Evolutionary conservation across 768 basidiomycete species (phyloP).

Genomic region (Tephrocybe sp.): DNA sequence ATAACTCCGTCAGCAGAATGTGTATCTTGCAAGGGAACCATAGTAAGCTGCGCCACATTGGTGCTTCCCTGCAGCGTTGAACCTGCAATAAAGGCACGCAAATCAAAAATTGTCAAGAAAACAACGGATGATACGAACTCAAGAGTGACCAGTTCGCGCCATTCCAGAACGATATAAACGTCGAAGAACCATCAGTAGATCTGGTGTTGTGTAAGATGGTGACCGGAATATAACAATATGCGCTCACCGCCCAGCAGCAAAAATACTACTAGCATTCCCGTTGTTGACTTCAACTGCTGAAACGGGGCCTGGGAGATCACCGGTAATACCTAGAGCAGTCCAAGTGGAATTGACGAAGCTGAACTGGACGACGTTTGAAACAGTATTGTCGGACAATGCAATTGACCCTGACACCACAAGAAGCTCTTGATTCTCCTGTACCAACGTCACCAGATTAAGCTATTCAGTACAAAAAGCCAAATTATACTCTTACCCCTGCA

Average conservation of each 20-base stretch:
- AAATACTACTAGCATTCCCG: conserved; percentile 78
- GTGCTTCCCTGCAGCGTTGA: conserved; percentile 54
- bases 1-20: conserved; percentile 70
- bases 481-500: conserved; percentile 62
- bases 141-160: conserved; percentile 71
- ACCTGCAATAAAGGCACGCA: conserved; percentile 35
- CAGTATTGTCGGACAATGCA: conserved; percentile 56
- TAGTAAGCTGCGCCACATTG: conserved; percentile 75
- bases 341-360: conserved; percentile 72
- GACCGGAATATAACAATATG: neutral
- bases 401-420: conserved; percentile 84
- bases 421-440: conserved; percentile 59
- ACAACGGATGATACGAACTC: conserved; percentile 36
- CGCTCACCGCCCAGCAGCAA: conserved; percentile 80
- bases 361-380: conserved; percentile 73
- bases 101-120: conserved; percentile 1
- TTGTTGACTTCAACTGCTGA: conserved; percentile 86
- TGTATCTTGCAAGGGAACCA: conserved; percentile 86
- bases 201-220: conserved; percentile 27
- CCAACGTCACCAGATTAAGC: neutral
- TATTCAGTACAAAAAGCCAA: neutral
- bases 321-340: conserved; percentile 59
- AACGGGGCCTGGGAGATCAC: conserved; percentile 81
- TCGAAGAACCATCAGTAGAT: conserved; percentile 52
- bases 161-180: conserved; percentile 86